Base-by-base conservation (phyloP, 768 basidiomycete species). In the Serendipita sp. region DNA sequence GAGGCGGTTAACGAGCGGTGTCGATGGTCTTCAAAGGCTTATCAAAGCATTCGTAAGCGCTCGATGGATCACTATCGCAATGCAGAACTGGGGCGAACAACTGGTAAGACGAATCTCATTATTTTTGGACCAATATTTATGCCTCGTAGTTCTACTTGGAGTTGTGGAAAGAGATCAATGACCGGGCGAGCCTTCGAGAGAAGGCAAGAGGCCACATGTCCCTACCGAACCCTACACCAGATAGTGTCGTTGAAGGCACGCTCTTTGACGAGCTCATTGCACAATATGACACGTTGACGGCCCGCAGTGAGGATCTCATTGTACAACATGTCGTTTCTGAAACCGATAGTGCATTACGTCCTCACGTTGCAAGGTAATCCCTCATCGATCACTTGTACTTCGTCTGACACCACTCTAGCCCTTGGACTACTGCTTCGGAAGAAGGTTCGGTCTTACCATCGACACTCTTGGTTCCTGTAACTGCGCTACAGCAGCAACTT, bases 11-110 rank as follows among this genome's bases (percentile, higher is more conserved):
- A 94, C 93, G 0, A 83, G 82, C 41, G 96, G 96, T 1, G 81
- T 88, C 2, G 86, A 87, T 58, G 96, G 94, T 10, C 80, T 88
- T 24, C 85, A 87, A 68, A 79, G 92, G 54, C 75, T 98, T 47
- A 86, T 89, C 69, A 92, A 96, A 71, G 94, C 92, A 2, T 76
- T 88, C 16, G 74, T 96, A 11, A 94, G 92, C 70, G 85, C 89
- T 1, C 81, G 78, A 65, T 92, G 86, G 73, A 78, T 95, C 30
- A 79, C 80, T 67, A 75, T 75, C 32, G 83, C 83, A 2, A 82
- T 96, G 79, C 81, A 83, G 63, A 74, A 73, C 3, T 98, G 94
- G 94, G 86, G 87, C 30, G 95, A 99, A 73, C 93, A 97, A 48
- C 68, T 88, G 72, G 94, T 96, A 67, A 70, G 87, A 69, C 2